These are phyloP conservation scores for Annulohypoxylon nitens DNA, from an alignment of 495 filamentous ascomycete species.

Conservation along the genomic window DNA sequence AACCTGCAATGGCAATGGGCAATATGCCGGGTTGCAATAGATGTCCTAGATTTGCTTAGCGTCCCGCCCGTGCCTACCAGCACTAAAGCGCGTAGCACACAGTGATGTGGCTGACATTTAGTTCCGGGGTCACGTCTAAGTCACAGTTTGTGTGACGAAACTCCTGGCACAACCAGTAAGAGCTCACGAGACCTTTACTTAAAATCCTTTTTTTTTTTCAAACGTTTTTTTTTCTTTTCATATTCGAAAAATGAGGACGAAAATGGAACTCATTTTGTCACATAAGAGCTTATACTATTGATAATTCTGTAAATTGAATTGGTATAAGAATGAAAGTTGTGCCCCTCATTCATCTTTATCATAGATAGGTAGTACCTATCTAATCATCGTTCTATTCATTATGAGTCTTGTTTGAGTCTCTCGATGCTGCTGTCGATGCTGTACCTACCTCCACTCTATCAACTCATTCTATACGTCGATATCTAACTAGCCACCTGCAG, in stretches of 20 bases:
- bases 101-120: neutral
- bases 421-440: neutral
- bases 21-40: neutral
- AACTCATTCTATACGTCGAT: neutral
- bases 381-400: neutral
- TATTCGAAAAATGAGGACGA: no score
- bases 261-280: no score
- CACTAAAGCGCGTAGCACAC: neutral
- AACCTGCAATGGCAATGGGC: neutral
- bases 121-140: neutral
- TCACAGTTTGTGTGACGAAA: constrained; percentile 1
- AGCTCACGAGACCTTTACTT: constrained; percentile 2
- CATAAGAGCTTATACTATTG: no score
- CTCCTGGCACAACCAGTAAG: neutral
- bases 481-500: neutral
- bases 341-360: no score
- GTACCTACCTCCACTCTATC: constrained; percentile 1
- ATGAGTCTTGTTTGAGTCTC: neutral
- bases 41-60: neutral
- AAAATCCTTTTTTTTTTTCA: neutral
- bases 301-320: no score
- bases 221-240: no score
- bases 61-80: neutral
- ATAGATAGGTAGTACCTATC: no score
- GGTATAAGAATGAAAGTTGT: no score